Conservation (phyloP, 768 basidiomycete species). For the Thelephora aurantiotincta region DNA sequence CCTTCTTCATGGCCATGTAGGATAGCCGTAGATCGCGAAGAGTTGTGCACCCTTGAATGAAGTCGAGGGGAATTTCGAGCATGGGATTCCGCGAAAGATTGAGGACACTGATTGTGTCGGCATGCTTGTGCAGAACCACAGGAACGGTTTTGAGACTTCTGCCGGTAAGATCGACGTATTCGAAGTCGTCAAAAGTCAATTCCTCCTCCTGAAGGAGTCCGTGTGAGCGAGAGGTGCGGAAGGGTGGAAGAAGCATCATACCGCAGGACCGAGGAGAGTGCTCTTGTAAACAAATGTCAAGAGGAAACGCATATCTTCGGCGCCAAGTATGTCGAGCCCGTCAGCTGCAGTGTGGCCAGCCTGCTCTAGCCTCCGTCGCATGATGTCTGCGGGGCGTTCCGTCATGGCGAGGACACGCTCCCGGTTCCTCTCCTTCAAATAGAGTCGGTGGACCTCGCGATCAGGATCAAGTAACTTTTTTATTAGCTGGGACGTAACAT, state of each 20-base stretch:
- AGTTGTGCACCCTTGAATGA: conserved; percentile 75
- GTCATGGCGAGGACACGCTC: conserved; percentile 73
- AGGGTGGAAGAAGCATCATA: conserved; percentile 20
- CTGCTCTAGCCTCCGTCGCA: conserved; percentile 70
- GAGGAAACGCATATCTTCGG: conserved; percentile 71
- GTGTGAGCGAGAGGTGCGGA: conserved; percentile 3
- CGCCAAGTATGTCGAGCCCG: conserved; percentile 59
- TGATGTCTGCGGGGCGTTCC: conserved; percentile 77
- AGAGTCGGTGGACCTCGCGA: conserved; percentile 50
- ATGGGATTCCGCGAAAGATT: conserved; percentile 90
- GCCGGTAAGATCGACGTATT: conserved; percentile 70
- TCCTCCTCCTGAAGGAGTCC: conserved; percentile 49
- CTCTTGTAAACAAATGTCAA: conserved; percentile 86
- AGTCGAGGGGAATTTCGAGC: conserved; percentile 92
- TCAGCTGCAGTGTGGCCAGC: conserved; percentile 82
- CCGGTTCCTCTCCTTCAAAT: conserved; percentile 62
- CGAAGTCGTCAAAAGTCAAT: conserved; percentile 52
- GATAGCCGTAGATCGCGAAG: conserved; percentile 79
- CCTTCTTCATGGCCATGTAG: conserved; percentile 89
- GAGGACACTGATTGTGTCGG: conserved; percentile 70
- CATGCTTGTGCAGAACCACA: conserved; percentile 70
- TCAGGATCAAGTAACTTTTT: conserved; percentile 37
- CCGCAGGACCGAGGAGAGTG: conserved; percentile 47
- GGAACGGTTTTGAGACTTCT: conserved; percentile 80
- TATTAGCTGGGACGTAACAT: conserved; percentile 48